phyloP scores from a whole-genome alignment of 345 rosid genomes.

The Hibiscus mutabilis region DNA sequence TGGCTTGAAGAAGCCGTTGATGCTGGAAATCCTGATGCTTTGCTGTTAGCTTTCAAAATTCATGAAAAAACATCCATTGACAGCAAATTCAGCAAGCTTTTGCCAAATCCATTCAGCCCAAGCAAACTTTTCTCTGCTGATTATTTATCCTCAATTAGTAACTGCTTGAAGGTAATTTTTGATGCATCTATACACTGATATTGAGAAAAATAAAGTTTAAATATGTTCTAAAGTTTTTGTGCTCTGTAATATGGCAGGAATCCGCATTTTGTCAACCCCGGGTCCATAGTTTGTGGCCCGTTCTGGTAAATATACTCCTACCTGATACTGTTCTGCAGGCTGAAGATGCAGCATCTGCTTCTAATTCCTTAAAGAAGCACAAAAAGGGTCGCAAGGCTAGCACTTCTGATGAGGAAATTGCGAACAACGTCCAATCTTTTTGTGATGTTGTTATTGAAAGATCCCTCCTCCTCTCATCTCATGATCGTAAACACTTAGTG shows the following conservation, averaged over 20 bases:
- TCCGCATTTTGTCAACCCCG: constrained; percentile 95
- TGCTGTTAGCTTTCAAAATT: constrained; percentile 74
- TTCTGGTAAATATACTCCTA: constrained; percentile 59
- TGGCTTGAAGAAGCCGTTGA: constrained; percentile 68
- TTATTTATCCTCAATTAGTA: constrained; percentile 47
- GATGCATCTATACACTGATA: background rate
- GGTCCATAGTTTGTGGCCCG: constrained; percentile 75
- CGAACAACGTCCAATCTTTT: constrained; percentile 42
- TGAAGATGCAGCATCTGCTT: constrained; percentile 49
- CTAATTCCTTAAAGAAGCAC: constrained; percentile 67
- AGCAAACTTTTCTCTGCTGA: constrained; percentile 58
- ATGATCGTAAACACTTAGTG: background rate
- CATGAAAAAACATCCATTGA: constrained; percentile 46
- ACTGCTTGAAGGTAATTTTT: constrained; percentile 72
- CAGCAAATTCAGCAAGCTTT: constrained; percentile 44
- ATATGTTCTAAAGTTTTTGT: constrained; percentile 6
- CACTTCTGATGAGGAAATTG: constrained; percentile 66
- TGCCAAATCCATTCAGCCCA: constrained; percentile 73
- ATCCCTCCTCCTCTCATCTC: background rate
- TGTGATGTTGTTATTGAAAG: constrained; percentile 41
- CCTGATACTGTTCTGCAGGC: constrained; percentile 57
- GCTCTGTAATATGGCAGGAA: constrained; percentile 48
- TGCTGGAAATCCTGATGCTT: constrained; percentile 83
- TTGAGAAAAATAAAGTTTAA: background rate
- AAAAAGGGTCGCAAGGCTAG: constrained; percentile 61